Evolutionary conservation across 306 rosid genomes (phyloP).

Genomic region (Rosa chinensis): DNA sequence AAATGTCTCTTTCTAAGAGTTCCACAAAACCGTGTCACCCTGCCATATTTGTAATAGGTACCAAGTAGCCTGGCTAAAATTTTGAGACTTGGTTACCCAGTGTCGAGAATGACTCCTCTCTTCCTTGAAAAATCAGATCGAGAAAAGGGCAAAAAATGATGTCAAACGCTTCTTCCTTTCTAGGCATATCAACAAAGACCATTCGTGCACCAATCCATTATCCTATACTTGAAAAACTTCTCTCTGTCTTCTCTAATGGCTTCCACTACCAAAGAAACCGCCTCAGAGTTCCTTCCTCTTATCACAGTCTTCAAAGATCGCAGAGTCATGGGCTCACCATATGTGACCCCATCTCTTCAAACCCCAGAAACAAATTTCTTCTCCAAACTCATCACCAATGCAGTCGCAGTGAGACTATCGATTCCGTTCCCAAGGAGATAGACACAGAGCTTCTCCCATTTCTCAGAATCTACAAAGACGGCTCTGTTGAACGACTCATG

Average conservation of each 20-base stretch:
- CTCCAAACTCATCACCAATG: neutral
- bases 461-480: slow-evolving; percentile 44
- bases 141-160: neutral
- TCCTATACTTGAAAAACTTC: neutral
- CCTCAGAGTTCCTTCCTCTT: neutral
- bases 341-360: neutral
- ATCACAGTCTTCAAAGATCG: no score
- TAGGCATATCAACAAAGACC: neutral
- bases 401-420: neutral
- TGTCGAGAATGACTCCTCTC: no score
- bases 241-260: neutral
- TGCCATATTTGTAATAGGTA: no score
- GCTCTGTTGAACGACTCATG: slow-evolving; percentile 42
- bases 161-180: neutral
- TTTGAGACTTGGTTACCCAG: no score
- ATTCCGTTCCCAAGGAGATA: neutral
- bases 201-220: neutral
- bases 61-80: no score
- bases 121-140: no score
- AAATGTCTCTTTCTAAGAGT: no score
- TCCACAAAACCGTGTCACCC: no score
- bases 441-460: slow-evolving; percentile 26
- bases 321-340: no score
- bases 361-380: neutral
- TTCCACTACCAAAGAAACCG: neutral